Evolutionary conservation across 2,329 filamentous ascomycete genomes (phyloP).

Genomic region (Coniochaeta prunicola): DNA sequence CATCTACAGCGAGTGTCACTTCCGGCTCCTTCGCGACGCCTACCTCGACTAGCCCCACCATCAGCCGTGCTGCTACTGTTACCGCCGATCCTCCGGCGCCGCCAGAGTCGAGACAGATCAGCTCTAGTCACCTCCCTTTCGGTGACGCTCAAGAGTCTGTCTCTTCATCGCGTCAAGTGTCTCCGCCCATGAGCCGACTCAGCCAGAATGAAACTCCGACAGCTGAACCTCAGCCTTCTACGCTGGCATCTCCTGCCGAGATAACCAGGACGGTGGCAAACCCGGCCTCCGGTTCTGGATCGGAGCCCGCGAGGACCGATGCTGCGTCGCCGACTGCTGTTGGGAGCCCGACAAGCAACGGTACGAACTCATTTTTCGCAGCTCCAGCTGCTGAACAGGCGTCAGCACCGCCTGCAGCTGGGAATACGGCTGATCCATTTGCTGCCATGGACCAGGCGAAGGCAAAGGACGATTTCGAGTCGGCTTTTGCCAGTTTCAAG

Average conservation of each 20-base stretch:
- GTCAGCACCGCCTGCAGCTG: conserved; percentile 9
- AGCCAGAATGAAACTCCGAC: conserved; percentile 38
- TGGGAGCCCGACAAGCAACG: conserved; percentile 19
- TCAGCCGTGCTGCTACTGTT: conserved; percentile 55
- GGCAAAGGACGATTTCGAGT: conserved; percentile 77
- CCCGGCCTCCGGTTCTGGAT: conserved; percentile 19
- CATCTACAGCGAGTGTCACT: conserved; percentile 40
- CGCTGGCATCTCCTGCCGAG: conserved; percentile 27
- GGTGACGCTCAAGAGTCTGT: conserved; percentile 56
- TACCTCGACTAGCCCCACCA: conserved; percentile 53
- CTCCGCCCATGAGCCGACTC: conserved; percentile 61
- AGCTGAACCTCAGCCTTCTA: conserved; percentile 14
- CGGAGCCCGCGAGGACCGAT: conserved; percentile 10
- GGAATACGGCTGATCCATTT: conserved; percentile 40
- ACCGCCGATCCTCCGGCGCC: conserved; percentile 55
- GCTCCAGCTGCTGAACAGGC: conserved; percentile 9
- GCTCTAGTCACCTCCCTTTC: conserved; percentile 68
- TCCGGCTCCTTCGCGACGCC: conserved; percentile 43
- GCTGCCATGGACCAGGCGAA: conserved; percentile 45
- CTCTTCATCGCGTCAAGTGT: conserved; percentile 71
- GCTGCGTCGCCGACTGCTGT: conserved; percentile 9
- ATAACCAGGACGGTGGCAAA: conserved; percentile 25
- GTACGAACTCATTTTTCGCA: conserved; percentile 11
- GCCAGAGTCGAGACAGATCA: conserved; percentile 70
- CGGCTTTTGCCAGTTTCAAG: conserved; percentile 72